Conservation (phyloP, 192 early-diverging fungal genomes). For the Coemansia sp. region DNA sequence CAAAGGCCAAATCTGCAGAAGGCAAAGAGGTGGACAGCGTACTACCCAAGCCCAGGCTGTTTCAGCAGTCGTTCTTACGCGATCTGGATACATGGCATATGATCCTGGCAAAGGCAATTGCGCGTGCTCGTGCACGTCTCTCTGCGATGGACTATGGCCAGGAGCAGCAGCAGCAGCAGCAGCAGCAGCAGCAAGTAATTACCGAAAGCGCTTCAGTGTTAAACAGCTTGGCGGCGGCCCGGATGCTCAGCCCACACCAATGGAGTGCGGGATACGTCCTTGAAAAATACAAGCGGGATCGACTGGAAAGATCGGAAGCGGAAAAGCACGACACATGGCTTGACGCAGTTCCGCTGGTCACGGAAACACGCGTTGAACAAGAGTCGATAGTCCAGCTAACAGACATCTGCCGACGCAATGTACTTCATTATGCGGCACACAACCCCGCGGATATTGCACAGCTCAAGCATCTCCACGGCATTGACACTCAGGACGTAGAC, state of each 20-base stretch:
- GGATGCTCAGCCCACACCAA: slow-evolving; percentile 6
- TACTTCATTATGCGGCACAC: slow-evolving; percentile 47
- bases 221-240: background rate
- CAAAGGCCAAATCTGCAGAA: background rate
- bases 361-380: slow-evolving; percentile 12
- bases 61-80: slow-evolving; percentile 28
- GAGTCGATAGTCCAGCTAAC: slow-evolving; percentile 19
- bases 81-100: slow-evolving; percentile 40
- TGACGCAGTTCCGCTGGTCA: slow-evolving; percentile 30
- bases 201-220: background rate
- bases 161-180: slow-evolving; percentile 18
- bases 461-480: slow-evolving; percentile 37
- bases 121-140: slow-evolving; percentile 19
- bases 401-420: slow-evolving; percentile 42
- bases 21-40: slow-evolving; percentile 6
- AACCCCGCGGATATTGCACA: slow-evolving; percentile 27
- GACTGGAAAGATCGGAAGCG: slow-evolving; percentile 21
- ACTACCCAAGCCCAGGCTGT: slow-evolving; percentile 11
- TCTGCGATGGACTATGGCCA: slow-evolving; percentile 14
- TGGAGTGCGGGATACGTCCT: slow-evolving; percentile 49
- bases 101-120: slow-evolving; percentile 30
- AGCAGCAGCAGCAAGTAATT: slow-evolving; percentile 15
- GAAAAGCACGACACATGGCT: slow-evolving; percentile 37
- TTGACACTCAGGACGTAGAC: slow-evolving; percentile 33
- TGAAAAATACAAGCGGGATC: slow-evolving; percentile 35